phyloP scores from a whole-genome alignment of 148 eudicot species.

The Silene uniflora region DNA sequence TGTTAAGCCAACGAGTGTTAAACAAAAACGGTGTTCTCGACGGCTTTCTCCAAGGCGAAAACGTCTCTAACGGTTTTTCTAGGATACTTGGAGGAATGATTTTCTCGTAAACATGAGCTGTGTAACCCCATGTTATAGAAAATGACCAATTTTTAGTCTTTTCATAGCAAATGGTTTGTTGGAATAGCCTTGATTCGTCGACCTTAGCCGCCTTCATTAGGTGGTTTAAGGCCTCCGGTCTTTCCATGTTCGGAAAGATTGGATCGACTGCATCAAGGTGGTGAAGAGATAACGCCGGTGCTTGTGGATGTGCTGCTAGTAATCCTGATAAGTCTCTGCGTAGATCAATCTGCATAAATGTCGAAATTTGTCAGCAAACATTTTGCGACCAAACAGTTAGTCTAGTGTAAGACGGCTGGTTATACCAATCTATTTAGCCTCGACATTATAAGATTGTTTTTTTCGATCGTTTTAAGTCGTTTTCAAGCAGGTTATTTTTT shows the following conservation, averaged over 20 bases:
- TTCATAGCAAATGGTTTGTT: slow-evolving; percentile 60
- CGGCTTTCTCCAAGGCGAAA: slow-evolving; percentile 41
- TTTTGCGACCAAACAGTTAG: no score
- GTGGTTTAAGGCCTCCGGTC: slow-evolving; percentile 39
- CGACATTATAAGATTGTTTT: no score
- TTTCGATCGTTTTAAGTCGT: no score
- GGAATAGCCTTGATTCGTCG: slow-evolving; percentile 44
- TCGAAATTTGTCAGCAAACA: no score
- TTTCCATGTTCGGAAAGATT: slow-evolving; percentile 46
- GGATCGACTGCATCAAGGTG: slow-evolving; percentile 50
- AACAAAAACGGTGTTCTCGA: slow-evolving; percentile 40
- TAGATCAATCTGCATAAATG: slow-evolving; percentile 43
- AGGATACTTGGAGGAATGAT: slow-evolving; percentile 40
- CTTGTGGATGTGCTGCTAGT: slow-evolving; percentile 49
- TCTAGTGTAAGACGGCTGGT: no score
- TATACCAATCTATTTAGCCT: no score
- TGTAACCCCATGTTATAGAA: slow-evolving; percentile 69
- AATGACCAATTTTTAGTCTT: slow-evolving; percentile 42
- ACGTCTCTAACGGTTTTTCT: slow-evolving; percentile 51
- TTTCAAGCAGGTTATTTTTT: no score
- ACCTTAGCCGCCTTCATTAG: slow-evolving; percentile 44
- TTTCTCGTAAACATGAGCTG: slow-evolving; percentile 42
- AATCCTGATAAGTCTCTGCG: slow-evolving; percentile 45
- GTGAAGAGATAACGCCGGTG: slow-evolving; percentile 53
- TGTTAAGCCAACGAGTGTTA: slow-evolving; percentile 37